These are phyloP conservation scores for Tothia fuscella DNA, from an alignment of 2,329 filamentous ascomycete genomes.

Conservation along the genomic window DNA sequence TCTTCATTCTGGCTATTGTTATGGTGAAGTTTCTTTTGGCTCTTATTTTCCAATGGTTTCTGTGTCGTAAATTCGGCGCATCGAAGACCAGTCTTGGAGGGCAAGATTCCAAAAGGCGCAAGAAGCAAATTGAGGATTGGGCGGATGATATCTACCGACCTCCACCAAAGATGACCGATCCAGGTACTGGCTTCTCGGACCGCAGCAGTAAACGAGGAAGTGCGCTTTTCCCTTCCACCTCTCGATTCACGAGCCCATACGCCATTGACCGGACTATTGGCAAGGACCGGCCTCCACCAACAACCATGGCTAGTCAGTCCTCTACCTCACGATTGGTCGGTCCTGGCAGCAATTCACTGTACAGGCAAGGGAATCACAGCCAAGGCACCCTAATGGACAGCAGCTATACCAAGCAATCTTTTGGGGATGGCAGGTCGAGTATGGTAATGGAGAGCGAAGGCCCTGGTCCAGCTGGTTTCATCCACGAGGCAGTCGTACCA, in stretches of 20 bases:
- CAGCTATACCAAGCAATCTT: too few species aligned
- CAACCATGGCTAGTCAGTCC: constrained; percentile 90
- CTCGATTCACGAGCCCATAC: constrained; percentile 85
- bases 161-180: constrained; percentile 67
- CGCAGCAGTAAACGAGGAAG: constrained; percentile 69
- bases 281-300: constrained; percentile 50
- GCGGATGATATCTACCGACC: constrained; percentile 93
- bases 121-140: constrained; percentile 96
- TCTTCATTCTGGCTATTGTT: constrained; percentile 86
- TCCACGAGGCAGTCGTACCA: constrained; percentile 89
- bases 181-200: constrained; percentile 51
- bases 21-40: constrained; percentile 77
- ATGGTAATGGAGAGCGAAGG: constrained; percentile 51
- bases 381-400: constrained; percentile 41
- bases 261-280: constrained; percentile 52
- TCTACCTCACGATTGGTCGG: constrained; percentile 60
- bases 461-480: constrained; percentile 81
- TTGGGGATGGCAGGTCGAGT: constrained; percentile 38
- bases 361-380: constrained; percentile 48
- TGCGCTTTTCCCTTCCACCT: constrained; percentile 80
- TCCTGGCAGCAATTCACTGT: constrained; percentile 55
- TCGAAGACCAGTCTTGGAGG: constrained; percentile 67
- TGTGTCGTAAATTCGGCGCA: constrained; percentile 75
- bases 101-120: constrained; percentile 68
- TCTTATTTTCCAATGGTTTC: constrained; percentile 90